Evolutionary conservation across 2,329 filamentous ascomycete genomes (phyloP), one percentile per base, ranked within the genome.

Genomic region (Ilyonectria robusta): DNA sequence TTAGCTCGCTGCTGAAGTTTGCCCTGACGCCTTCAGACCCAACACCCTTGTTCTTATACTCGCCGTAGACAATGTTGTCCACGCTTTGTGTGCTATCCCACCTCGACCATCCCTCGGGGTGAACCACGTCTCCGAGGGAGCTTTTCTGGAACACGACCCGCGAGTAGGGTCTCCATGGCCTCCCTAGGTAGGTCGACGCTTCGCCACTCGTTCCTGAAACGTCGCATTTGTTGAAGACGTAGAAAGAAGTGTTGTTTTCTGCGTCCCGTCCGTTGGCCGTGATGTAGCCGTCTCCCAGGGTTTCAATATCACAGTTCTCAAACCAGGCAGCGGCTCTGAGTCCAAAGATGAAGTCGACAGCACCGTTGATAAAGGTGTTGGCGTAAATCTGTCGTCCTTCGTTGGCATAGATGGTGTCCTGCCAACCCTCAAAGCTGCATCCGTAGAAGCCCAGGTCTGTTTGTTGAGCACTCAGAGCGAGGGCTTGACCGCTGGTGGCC

Each of bases 341-440:
- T 5, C 56, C 56, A 48, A 50, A 29, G 11, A 59, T 59, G 19
- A 59, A 59, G 56, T 59, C 56, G 11, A 59, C 56, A 9, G 56
- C 56, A 6, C 56, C 56, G 44, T 26, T 59, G 19, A 59, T 59
- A 13, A 40, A 59, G 1, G 56, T 59, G 44, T 50, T 26, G 1
- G 56, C 44, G 15, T 59, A 59, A 2, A 59, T 29, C 21, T 59
- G 56, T 1, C 56, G 56, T 2, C 56, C 56, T 17, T 50, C 44
- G n/a, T 59, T 59, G 56, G 56, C 56, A 10, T 59, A 59, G 17
- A 59, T 26, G n/a, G 56, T 59, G 19, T 59, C 56, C 46, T 59
- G 44, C 56, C 56, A 59, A 2, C 44, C 44, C 33, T 59, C 44
- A 4, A 59, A 37, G 2, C 56, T 48, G 44, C 56, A 59, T 23